Evolutionary conservation across 2,329 filamentous ascomycete species (phyloP), one percentile per base, ranked within the genome.

Genomic region (Knufia fluminis): DNA sequence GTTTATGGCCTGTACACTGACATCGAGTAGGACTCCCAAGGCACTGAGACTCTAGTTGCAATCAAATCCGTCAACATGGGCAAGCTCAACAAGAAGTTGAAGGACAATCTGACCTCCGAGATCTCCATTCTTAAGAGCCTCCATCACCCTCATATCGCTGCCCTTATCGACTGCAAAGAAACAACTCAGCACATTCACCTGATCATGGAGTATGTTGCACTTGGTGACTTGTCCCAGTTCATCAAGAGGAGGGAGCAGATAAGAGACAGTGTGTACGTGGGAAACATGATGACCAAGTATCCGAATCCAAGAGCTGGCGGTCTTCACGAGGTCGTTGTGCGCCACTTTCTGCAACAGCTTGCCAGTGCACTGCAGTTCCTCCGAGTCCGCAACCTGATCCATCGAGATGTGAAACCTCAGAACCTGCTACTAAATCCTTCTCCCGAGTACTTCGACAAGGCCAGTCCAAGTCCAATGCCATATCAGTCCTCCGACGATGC

Each of bases 131-230:
- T 98, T 62, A 92, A 92, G 69, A 86, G 82, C 56, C 78, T 98
- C 23, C 86, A 92, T 52, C 92, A 98, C 68, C 92, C 92, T 23
- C 92, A 98, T 64, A 96, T 98, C 60, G 92, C 97, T 58, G 86
- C 89, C 59, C 82, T 98, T 42, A 90, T 96, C 72, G 88, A 95
- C 69, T 96, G 90, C 71, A 78, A 91, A 66, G 90, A 97, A 67
- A 85, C 87, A 0, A 73, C 80, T 2, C 83, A 83, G 19, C 86
- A 94, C 63, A 96, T 97, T 69, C 92, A 98, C 69, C 78, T 98
- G 51, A 83, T 97, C 55, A 98, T 97, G 91, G 92, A 98, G 71
- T 97, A 94, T 69, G 97, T 92, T 70, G 88, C 94, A 64, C 78
- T 98, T 35, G 91, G 92, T 19, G 92, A 98, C 64, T 71, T 98